These are phyloP conservation scores for Ephemerocybe angulata DNA, from an alignment of 768 basidiomycete species.

Conservation along the genomic window DNA sequence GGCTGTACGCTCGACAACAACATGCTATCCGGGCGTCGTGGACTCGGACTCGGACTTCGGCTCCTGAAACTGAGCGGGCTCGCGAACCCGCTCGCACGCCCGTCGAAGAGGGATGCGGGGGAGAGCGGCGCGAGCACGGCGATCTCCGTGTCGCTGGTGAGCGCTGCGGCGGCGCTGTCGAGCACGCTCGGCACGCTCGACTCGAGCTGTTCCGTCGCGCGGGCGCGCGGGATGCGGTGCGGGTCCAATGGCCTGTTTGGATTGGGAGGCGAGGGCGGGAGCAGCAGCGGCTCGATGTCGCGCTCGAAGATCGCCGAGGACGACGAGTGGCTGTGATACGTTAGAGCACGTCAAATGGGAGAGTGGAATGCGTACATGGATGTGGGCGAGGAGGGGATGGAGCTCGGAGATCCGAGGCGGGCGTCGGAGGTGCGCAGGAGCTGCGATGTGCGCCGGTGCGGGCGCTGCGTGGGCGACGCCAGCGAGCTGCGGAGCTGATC, in stretches of 20 bases:
- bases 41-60: conserved; percentile 59
- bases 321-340: conserved; percentile 56
- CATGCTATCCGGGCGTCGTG: too few species aligned
- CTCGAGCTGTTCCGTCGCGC: conserved; percentile 70
- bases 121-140: conserved; percentile 54
- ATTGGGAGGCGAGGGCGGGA: conserved; percentile 31
- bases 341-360: too few species aligned
- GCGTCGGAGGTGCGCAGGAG: too few species aligned
- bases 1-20: too few species aligned
- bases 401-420: too few species aligned
- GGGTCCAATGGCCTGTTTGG: conserved; percentile 44
- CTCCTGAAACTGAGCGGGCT: conserved; percentile 69
- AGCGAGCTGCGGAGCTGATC: too few species aligned
- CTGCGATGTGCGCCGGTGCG: too few species aligned
- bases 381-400: too few species aligned
- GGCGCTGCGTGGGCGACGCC: too few species aligned
- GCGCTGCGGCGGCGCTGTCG: conserved; percentile 75
- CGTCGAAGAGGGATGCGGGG: neutral
- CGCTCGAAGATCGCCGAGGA: conserved; percentile 91
- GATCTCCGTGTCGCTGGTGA: conserved; percentile 56
- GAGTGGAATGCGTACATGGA: too few species aligned
- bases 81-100: conserved; percentile 40
- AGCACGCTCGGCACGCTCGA: conserved; percentile 79
- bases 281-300: conserved; percentile 69
- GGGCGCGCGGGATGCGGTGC: conserved; percentile 69